Base-by-base conservation (phyloP, 1,284 basidiomycete species). In the Gymnopus androsaceus region DNA sequence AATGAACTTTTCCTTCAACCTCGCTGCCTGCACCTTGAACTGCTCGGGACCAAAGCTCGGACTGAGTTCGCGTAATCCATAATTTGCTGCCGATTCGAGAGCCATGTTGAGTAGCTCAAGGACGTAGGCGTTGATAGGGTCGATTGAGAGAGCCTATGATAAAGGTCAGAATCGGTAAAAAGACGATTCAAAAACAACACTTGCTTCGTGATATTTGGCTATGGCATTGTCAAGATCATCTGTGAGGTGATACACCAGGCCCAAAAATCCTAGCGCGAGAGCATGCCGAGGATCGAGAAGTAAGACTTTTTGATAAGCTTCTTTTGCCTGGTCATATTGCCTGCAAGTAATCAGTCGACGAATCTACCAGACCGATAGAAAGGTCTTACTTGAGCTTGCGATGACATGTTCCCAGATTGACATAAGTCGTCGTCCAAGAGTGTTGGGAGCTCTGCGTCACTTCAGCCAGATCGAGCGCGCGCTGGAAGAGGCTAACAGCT, bases 321-420 rank as follows among this genome's bases (percentile, higher is more conserved):
- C 69, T 61, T 84, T 82, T 1, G 95, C 91, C 54, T 90, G 85
- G 27, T 83, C 76, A 50, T 86, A 80, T 28, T 83, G 80, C 46
- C 92, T 94, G 51, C 37, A 50, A 28, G 52, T 21, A 23, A n/a
- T 33, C 17, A 19, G 51, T 25, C 23, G 28, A 48, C 38, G 28
- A 54, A 33, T 46, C 37, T 36, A 30, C 40, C 33, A 41, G 27
- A 37, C 14, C 34, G 27, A n/a, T 11, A 40, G 34, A 17, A 25
- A 40, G n/a, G 21, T 70, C 85, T 56, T 60, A 92, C 90, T 82
- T 83, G 7, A 90, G 74, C 68, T 92, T 91, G 15, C 94, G 84
- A 62, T 84, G 85, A 52, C 90, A 88, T 37, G 95, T 95, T 6
- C 92, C 94, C 9, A 97, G 82, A 68, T 97, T 98, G 56, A 97